Evolutionary conservation across 352 stramenopile genomes (phyloP), one percentile per base, ranked within the genome.

Genomic region (Phytophthora melonis): DNA sequence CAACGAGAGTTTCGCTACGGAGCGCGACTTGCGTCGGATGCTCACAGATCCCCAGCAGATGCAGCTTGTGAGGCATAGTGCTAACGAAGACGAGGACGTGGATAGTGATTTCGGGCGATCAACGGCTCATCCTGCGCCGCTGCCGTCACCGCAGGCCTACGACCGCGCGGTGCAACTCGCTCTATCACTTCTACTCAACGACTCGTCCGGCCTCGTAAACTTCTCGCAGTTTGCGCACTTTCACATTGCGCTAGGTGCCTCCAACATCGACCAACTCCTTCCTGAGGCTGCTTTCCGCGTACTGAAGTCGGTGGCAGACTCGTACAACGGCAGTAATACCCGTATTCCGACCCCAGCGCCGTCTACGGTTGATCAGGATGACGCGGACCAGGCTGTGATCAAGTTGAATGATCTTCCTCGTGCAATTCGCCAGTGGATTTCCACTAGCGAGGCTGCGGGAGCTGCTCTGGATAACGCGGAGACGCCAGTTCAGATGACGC

Each of bases 171-270:
- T 90, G 21, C 68, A 87, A 32, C 80, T 95, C 4, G 90, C 85
- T 10, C 70, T 91, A 54, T 79, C 84, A 19, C 74, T 97, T 41
- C 66, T 97, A 13, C 88, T 95, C 47, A 88, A 93, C 53, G 84
- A 95, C 53, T 76, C 75, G 8, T 92, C 86, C 0, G 87, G 86
- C 2, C 79, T 95, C 5, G 82, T 95, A 34, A 97, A 95, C 61
- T 97, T 97, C 50, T 97, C 90, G 3, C 90, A 97, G 74, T 95
- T 97, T 77, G 90, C 88, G 21, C 87, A 97, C 66, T 97, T 97
- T 36, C 88, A 97, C 69, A 97, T 97, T 62, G 86, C 87, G 11
- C 71, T 95, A 4, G 83, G 83, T 5, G 78, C 86, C 41, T 84
- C 84, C 5, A 92, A 84, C 53, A 83, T 90, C 18, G 87, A 95